Evolutionary conservation across 805 yeast species (phyloP), one percentile per base, ranked within the genome.

Genomic region (Spencermartinsiella europaea): DNA sequence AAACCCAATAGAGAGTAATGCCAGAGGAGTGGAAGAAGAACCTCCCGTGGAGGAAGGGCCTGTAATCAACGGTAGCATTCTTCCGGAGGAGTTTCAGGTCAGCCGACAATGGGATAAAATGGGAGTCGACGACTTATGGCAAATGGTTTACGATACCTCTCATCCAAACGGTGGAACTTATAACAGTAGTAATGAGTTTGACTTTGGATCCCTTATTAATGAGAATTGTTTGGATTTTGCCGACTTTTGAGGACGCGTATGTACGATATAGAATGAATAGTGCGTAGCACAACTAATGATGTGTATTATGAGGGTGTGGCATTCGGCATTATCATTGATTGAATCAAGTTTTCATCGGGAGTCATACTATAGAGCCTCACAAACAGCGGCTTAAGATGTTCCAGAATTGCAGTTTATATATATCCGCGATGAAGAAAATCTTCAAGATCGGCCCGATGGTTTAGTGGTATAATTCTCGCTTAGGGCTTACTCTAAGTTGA

Each of bases 381-480:
- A n/a, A n/a, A n/a, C n/a, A n/a, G n/a, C n/a, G n/a, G n/a, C n/a
- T n/a, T n/a, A n/a, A n/a, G n/a, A n/a, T n/a, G n/a, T n/a, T n/a
- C n/a, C n/a, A n/a, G n/a, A n/a, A n/a, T n/a, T n/a, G n/a, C n/a
- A n/a, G n/a, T n/a, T n/a, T n/a, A n/a, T n/a, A n/a, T n/a, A n/a
- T n/a, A n/a, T n/a, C n/a, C n/a, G n/a, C n/a, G n/a, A n/a, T n/a
- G n/a, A n/a, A n/a, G n/a, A n/a, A n/a, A n/a, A n/a, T n/a, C n/a
- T n/a, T n/a, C n/a, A n/a, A 21, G 22, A 22, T n/a, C 8, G 64
- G 64, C 64, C 59, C 64, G 64, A 59, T 60, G 64, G 64, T 60
- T 60, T 60, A 60, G 64, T 60, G 64, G 64, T 60, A 60, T 60
- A 60, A 60, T 60, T 60, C 64, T 60, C 64, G 64, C 64, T 60